Conservation (phyloP, 164 flowering plant genomes). For the Amborella trichopoda region DNA sequence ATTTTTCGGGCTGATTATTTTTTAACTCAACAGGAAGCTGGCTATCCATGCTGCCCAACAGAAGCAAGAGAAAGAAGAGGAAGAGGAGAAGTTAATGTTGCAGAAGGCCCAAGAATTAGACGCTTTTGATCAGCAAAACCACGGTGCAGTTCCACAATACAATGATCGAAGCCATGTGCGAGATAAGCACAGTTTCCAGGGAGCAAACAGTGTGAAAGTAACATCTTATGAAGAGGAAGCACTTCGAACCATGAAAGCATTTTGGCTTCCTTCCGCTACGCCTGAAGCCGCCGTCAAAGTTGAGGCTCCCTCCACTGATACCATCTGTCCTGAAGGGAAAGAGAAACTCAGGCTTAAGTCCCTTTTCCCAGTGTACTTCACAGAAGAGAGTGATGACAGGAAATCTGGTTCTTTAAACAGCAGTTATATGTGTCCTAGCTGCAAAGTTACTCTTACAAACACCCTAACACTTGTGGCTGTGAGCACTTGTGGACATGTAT, state of each 20-base stretch:
- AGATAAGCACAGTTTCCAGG: conserved; percentile 92
- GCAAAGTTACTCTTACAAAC: conserved; percentile 79
- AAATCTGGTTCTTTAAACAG: conserved; percentile 23
- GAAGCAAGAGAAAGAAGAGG: conserved; percentile 81
- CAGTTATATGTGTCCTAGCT: conserved; percentile 68
- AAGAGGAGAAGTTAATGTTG: conserved; percentile 57
- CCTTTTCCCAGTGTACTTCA: conserved; percentile 63
- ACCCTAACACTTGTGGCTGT: conserved; percentile 61
- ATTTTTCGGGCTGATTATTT: too few species aligned
- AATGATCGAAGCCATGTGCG: conserved; percentile 41
- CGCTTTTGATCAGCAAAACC: conserved; percentile 95
- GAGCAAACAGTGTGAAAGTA: conserved; percentile 92
- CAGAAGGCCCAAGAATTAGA: conserved; percentile 88
- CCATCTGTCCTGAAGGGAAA: conserved; percentile 82
- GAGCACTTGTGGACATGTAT: conserved; percentile 85
- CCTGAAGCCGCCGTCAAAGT: conserved; percentile 82
- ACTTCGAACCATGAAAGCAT: conserved; percentile 89
- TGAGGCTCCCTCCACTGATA: conserved; percentile 55
- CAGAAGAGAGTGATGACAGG: conserved; percentile 49
- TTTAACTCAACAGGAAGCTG: too few species aligned
- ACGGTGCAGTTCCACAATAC: conserved; percentile 85
- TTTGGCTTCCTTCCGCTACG: conserved; percentile 98
- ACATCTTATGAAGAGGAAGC: conserved; percentile 96
- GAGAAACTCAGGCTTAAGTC: conserved; percentile 81
- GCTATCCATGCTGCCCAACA: conserved; percentile 72